phyloP scores from a whole-genome alignment of 2,329 filamentous ascomycete genomes.

The Talaromyces piceae region DNA sequence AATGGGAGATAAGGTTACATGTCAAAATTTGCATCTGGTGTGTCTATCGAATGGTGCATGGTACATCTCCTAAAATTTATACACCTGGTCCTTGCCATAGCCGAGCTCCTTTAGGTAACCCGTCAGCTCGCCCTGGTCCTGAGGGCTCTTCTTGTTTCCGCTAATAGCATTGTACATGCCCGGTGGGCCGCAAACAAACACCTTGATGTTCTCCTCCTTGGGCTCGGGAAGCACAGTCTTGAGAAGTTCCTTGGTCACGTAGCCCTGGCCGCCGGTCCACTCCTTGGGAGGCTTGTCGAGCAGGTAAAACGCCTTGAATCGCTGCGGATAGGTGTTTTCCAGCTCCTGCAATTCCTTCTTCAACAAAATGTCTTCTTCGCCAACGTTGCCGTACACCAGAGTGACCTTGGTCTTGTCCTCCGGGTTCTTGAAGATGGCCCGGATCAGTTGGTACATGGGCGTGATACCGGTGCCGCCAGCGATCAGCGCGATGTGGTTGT shows the following conservation, averaged over 20 bases:
- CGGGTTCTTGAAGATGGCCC: conserved; percentile 91
- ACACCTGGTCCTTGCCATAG: conserved; percentile 82
- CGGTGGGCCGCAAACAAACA: conserved; percentile 93
- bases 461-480: conserved; percentile 97
- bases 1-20: no score
- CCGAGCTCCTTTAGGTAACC: conserved; percentile 79
- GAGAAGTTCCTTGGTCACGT: conserved; percentile 81
- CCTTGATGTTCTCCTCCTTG: conserved; percentile 84
- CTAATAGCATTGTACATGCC: conserved; percentile 89
- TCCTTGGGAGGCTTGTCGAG: conserved; percentile 75
- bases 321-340: conserved; percentile 90
- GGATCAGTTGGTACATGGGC: conserved; percentile 92
- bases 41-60: no score
- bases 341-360: conserved; percentile 77
- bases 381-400: conserved; percentile 84
- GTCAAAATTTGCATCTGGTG: no score
- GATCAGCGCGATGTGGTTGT: conserved; percentile 63
- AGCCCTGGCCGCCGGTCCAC: conserved; percentile 71
- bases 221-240: conserved; percentile 94
- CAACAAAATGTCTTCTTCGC: conserved; percentile 83
- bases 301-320: conserved; percentile 92
- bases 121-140: conserved; percentile 83
- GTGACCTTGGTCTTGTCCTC: conserved; percentile 97
- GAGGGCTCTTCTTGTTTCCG: conserved; percentile 81
- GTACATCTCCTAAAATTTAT: conserved; percentile 66